These are phyloP conservation scores for Rhododendron williamsianum DNA, from an alignment of 148 eudicot genomes.

Conservation along the genomic window DNA sequence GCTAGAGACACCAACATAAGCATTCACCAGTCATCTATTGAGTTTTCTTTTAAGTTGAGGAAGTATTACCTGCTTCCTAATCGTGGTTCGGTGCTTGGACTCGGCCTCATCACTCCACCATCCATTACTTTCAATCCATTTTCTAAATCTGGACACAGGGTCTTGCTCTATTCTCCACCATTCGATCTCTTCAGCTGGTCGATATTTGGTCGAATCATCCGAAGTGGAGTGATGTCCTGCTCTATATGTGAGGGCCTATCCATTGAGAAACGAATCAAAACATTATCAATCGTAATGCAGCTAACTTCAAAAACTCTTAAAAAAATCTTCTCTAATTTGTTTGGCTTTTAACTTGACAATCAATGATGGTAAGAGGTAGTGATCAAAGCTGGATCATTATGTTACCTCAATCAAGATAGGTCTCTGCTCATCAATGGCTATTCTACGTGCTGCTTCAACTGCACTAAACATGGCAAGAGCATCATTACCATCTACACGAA, in stretches of 20 bases:
- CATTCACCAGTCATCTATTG: background rate
- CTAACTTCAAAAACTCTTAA: background rate
- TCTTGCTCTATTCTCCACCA: constrained; percentile 2
- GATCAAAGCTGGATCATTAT: background rate
- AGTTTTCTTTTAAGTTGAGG: background rate
- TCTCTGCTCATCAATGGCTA: background rate
- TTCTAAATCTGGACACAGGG: background rate
- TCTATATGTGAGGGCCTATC: background rate
- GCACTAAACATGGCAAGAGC: constrained; percentile 5
- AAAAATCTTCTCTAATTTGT: background rate
- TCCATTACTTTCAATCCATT: constrained; percentile 1
- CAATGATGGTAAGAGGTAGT: background rate
- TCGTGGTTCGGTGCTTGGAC: background rate
- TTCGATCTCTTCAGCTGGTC: background rate
- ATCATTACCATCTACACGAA: constrained; percentile 3
- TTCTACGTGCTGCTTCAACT: background rate
- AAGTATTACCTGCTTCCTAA: background rate
- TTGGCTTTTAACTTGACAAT: background rate
- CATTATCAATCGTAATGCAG: background rate
- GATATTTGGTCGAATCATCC: constrained; percentile 4
- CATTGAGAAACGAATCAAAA: background rate
- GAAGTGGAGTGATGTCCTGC: constrained; percentile 5
- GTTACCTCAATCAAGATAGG: constrained; percentile 5
- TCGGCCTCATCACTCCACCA: constrained; percentile 2
- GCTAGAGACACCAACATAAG: background rate